phyloP scores from a whole-genome alignment of 1,284 basidiomycete genomes.

The Irpex sp. region DNA sequence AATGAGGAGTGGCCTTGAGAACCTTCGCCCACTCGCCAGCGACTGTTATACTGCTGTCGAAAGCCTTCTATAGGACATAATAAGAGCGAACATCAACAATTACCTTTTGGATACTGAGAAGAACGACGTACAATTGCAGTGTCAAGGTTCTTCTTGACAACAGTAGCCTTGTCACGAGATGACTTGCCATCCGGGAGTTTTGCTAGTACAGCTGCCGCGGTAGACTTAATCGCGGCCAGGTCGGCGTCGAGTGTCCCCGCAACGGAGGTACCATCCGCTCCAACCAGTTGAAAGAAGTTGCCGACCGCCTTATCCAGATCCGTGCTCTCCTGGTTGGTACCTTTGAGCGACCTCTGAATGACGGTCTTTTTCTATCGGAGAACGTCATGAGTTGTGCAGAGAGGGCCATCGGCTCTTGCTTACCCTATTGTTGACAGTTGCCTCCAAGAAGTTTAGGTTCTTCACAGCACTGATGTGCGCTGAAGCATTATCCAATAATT shows the following conservation, averaged over 20 bases:
- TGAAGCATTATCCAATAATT: background rate
- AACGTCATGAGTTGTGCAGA: background rate
- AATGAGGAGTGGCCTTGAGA: background rate
- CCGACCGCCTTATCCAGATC: background rate
- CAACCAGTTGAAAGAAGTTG: background rate
- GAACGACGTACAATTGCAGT: background rate
- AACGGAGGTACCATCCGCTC: background rate
- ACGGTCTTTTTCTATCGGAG: background rate
- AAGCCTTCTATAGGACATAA: background rate
- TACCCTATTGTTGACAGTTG: background rate
- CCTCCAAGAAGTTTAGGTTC: constrained; percentile 1
- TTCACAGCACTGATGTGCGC: background rate
- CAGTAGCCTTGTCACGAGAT: constrained; percentile 1
- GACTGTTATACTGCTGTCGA: background rate
- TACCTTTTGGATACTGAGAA: background rate
- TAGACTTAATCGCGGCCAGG: background rate
- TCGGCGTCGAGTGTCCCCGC: background rate
- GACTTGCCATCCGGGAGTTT: constrained; percentile 1
- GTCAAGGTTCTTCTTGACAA: constrained; percentile 1
- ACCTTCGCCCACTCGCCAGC: background rate
- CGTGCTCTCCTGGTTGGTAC: background rate
- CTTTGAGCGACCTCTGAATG: background rate
- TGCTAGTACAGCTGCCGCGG: background rate
- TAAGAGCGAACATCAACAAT: background rate
- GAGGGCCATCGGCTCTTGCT: background rate